Evolutionary conservation across 768 basidiomycete genomes (phyloP), one percentile per base, ranked within the genome.

Genomic region (Macrolepiota fuliginosa): DNA sequence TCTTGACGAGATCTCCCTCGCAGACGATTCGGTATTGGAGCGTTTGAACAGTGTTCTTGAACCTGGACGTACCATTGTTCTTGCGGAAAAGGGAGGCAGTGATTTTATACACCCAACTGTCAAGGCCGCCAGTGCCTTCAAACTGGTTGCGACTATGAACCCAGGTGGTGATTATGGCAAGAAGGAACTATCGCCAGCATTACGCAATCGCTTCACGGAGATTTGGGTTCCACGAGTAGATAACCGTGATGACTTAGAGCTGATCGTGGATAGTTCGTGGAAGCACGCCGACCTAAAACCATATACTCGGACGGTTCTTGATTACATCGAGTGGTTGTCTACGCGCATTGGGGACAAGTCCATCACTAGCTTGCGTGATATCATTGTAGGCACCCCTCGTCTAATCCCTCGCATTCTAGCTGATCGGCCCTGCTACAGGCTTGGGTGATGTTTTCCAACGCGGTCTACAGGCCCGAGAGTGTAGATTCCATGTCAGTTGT

Each of bases 81-180:
- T 99, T 12, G 97, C 97, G 0, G 97, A 99, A 73, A 90, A 88
- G 50, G 94, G 95, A 0, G 94, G 93, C 11, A 83, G 82, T 46
- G 84, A 88, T 62, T 77, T 84, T 11, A 88, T 87, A 35, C 80
- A 89, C 64, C 84, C 89, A 32, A 79, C 81, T 6, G 78, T 98
- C 45, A 77, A 74, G 19, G 96, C 94, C 7, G 71, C 76, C 6
- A 75, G 81, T 3, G 76, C 75, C 1, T 99, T 99, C 81, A 90
- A 95, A 71, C 85, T 99, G 39, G 79, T 98, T 0, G 94, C 97
- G 2, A 98, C 97, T 2, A 99, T 99, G 97, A 99, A 99, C 71
- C 97, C 97, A 0, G 97, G 97, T 19, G 97, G 97, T 13, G 97
- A 99, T 69, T 98, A 96, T 68, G 97, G 97, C 24, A 99, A 99